Conservation (phyloP, 2,329 filamentous ascomycete genomes). For the Colletotrichum tanaceti region DNA sequence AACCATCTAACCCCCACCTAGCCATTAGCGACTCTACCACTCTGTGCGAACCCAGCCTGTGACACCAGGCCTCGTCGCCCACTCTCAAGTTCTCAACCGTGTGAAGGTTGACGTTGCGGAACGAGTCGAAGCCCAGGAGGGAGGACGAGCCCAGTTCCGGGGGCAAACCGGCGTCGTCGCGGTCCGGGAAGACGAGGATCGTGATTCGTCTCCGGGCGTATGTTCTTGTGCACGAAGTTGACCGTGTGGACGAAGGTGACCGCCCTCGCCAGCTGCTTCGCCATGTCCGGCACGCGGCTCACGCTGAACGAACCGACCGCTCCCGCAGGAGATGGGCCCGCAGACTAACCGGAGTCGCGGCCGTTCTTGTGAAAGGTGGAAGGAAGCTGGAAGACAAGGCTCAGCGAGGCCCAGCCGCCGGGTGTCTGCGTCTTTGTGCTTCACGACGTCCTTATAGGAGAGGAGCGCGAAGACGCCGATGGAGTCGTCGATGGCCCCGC, state of each 20-base stretch:
- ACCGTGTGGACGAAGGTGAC: conserved; percentile 51
- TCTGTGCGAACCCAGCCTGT: too few relatives aligned
- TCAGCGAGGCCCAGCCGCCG: background rate
- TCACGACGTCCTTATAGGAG: too few relatives aligned
- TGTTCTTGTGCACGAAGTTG: conserved; percentile 60
- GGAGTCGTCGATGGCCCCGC: too few relatives aligned
- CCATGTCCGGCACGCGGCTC: conserved; percentile 43
- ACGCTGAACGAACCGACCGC: background rate
- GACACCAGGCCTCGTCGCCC: conserved; percentile 53
- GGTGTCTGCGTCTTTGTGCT: too few relatives aligned
- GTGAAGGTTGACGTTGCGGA: conserved; percentile 50
- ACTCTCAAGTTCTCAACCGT: conserved; percentile 47
- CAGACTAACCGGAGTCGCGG: background rate
- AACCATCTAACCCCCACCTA: too few relatives aligned
- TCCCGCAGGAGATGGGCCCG: background rate
- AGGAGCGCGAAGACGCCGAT: too few relatives aligned
- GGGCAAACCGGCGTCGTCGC: background rate
- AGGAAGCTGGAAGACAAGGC: conserved; percentile 2
- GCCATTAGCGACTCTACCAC: too few relatives aligned
- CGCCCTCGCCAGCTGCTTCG: conserved; percentile 49
- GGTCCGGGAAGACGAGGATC: conserved; percentile 48
- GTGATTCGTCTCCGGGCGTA: conserved; percentile 59
- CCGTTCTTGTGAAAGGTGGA: background rate
- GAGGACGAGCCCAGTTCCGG: conserved; percentile 45
- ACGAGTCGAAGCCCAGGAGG: conserved; percentile 58